Evolutionary conservation across 164 flowering plant genomes (phyloP), one percentile per base, ranked within the genome.

Genomic region (Warburgia ugandensis): DNA sequence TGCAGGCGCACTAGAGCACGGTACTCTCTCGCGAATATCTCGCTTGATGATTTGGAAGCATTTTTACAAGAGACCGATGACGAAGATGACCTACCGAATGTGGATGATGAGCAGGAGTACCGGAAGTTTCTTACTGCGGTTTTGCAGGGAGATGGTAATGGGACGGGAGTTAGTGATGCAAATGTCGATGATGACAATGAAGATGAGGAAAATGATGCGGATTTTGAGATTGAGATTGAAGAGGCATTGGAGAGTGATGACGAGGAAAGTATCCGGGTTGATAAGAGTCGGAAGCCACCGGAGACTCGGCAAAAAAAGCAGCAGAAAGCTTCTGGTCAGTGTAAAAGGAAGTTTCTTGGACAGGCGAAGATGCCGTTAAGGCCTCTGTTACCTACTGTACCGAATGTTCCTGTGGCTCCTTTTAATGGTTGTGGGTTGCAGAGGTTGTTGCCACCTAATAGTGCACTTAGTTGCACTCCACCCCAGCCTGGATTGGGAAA

Each of bases 1-100:
- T 92, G 91, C 43, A 78, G 56, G 69, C 81, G 99, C 12, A 92
- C 99, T 23, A 76, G 99, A 54, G 99, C 99, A 6, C 86, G 89
- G 4, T 79, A 83, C 68, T 92, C 99, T 27, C 86, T 92, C 56
- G 87, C 80, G n/a, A 78, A 83, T 63, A 81, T 76, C 63, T 73
- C 99, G 2, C 86, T 92, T 41, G 99, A 92, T 60, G 97, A 88
- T 63, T 78, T 92, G 62, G 99, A 88, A 74, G 79, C 80, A 29
- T 92, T 88, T 76, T 87, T 92, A 50, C 99, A 92, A 67, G 95
- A 88, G 70, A 70, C 92, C 1, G 99, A 92, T 64, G 99, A 88
- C 62, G 95, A 86, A 8, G 96, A 79, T 48, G 95, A 88, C 39
- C 63, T 82, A 66, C 94, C 67, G 57, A 84, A 86, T 75, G 83